Percentiles rank a stretch among this genome's conserved stretches.
Conservation (phyloP, 2,329 filamentous ascomycete genomes). For the Periglandula ipomoeae region DNA sequence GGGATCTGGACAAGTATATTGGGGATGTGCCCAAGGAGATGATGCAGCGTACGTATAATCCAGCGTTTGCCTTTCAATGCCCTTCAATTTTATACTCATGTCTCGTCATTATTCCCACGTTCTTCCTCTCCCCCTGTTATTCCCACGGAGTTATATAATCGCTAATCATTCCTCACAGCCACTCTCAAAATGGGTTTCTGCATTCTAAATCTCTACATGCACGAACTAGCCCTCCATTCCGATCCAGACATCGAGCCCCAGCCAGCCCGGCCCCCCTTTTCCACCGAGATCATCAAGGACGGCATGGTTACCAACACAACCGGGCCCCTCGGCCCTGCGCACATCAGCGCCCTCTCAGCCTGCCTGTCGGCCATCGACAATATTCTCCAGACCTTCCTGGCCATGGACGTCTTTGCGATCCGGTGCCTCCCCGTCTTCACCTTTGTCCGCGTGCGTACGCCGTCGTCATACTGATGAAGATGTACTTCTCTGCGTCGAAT, state of each 20-base stretch:
- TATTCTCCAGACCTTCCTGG: slow-evolving; percentile 55
- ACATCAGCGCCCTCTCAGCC: slow-evolving; percentile 58
- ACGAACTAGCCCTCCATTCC: slow-evolving; percentile 63
- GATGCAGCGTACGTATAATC: slow-evolving; percentile 49
- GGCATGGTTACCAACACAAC: slow-evolving; percentile 29
- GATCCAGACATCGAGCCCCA: slow-evolving; percentile 52
- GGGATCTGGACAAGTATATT: slow-evolving; percentile 52
- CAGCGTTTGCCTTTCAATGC: no score
- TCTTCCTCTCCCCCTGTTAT: no score
- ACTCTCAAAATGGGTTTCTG: slow-evolving; percentile 55
- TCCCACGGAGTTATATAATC: no score
- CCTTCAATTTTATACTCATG: no score
- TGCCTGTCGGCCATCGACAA: slow-evolving; percentile 58
- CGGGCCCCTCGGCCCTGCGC: slow-evolving; percentile 36
- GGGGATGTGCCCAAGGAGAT: slow-evolving; percentile 42
- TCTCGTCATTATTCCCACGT: background rate
- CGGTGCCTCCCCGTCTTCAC: slow-evolving; percentile 61
- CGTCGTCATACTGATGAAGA: slow-evolving; percentile 63
- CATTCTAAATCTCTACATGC: slow-evolving; percentile 61
- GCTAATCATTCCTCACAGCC: slow-evolving; percentile 33
- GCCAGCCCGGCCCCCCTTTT: slow-evolving; percentile 38
- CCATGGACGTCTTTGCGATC: slow-evolving; percentile 48
- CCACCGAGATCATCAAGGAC: slow-evolving; percentile 34
- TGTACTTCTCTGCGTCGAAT: slow-evolving; percentile 58
- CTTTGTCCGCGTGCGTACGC: slow-evolving; percentile 66